Base-by-base conservation (phyloP, 495 filamentous ascomycete genomes). In the Tuber microsphaerosporum region DNA sequence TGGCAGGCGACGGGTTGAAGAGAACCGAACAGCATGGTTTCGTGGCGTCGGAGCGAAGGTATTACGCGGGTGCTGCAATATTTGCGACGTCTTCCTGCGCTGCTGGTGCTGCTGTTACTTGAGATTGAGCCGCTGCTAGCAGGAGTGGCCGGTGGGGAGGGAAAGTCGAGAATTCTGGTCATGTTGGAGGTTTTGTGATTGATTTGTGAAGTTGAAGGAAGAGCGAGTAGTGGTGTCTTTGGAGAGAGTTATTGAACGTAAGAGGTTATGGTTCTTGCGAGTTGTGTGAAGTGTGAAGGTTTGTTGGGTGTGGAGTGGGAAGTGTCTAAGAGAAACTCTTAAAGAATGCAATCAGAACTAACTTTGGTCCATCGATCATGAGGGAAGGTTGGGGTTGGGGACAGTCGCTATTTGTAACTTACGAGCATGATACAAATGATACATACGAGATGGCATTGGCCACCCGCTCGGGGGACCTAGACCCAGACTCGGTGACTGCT, bases 1-100 rank as follows among this genome's bases (percentile, higher is more conserved):
- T 79, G 77, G 39, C 77, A 79, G 20, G 76, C 76, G 39, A 79
- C 77, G 12, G 77, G 76, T 2, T 79, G 74, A n/a, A 79, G 70
- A 9, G 77, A 71, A 22, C 77, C 77, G 37, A 79, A 81, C 0
- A 81, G 31, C 75, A 81, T 80, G 22, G 79, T 81, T 34, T 81
- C 79, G 48, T 81, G 79, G 1, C 79, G 70, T 10, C 73, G 79
- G 1, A 81, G 68, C 31, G 43, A 61, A 2, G 79, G 79, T 31
- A 81, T 81, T 12, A 81, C 51, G 46, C 79, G 75, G 14, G 16
- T 56, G 16, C 72, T 75, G 16, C 42, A 75, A 37, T 75, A 81
- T 12, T 70, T 78, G 34, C 79, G 79, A 20, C 73, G 46, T 20
- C 73, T 65, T 65, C 56, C 56, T 26, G 22, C 76, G 77, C 8